A percentile compares a stretch with the other conserved stretches of the same genome.
phyloP scores from a whole-genome alignment of 148 eudicot species.

The Rhododendron williamsianum region DNA sequence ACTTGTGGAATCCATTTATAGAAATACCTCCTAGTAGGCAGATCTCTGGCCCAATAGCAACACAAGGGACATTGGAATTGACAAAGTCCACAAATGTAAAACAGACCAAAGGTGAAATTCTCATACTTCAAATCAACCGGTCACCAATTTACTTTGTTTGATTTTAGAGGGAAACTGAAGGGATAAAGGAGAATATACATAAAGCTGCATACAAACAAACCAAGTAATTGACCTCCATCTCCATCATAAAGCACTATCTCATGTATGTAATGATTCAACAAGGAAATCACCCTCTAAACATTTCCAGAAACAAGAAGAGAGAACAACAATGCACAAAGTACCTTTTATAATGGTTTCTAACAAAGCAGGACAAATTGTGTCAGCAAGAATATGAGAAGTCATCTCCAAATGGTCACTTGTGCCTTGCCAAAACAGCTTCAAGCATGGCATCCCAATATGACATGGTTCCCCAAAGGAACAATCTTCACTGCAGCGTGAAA shows the following conservation, averaged over 20 bases:
- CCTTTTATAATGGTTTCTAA: conserved; percentile 86
- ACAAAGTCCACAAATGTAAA: neutral
- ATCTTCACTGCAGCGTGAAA: conserved; percentile 53
- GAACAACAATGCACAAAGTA: conserved; percentile 19
- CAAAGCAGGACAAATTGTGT: conserved; percentile 64
- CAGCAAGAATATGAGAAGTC: conserved; percentile 59
- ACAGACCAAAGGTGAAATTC: neutral
- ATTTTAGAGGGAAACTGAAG: neutral
- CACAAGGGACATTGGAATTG: neutral
- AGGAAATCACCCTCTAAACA: neutral
- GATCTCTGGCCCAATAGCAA: neutral
- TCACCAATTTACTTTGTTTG: neutral
- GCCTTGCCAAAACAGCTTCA: conserved; percentile 81
- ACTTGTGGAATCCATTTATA: neutral
- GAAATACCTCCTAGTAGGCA: neutral
- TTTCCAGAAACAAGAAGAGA: conserved; percentile 6
- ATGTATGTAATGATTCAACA: neutral
- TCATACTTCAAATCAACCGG: neutral
- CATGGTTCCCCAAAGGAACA: conserved; percentile 54
- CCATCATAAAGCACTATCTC: neutral
- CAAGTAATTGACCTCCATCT: neutral
- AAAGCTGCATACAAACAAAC: neutral
- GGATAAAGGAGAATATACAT: neutral
- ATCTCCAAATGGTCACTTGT: conserved; percentile 47
- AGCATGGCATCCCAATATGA: conserved; percentile 55